Evolutionary conservation across 2,329 filamentous ascomycete genomes (phyloP), one percentile per base, ranked within the genome.

Genomic region (Anisogramma anomala): DNA sequence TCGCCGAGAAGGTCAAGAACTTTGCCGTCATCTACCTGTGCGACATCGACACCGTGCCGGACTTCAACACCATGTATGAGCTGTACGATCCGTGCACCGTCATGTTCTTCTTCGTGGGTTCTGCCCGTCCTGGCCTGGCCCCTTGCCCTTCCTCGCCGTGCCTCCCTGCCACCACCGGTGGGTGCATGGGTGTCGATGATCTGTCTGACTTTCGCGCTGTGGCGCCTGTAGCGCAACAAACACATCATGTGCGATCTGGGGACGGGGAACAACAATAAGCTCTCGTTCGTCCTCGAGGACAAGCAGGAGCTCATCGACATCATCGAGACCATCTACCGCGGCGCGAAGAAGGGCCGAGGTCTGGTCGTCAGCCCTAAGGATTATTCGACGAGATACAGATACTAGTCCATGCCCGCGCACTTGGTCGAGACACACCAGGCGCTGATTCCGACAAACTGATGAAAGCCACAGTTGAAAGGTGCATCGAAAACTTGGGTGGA

Each of bases 301-400:
- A 96, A 98, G 66, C 89, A 96, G 62, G 91, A 98, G 67, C 70
- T 98, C 55, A 94, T 98, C 55, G 91, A 98, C 64, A 98, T 98
- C 51, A 80, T 96, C 57, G 91, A 98, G 71, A 95, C 88, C 4
- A 88, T 98, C 47, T 98, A 96, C 60, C 80, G 88, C 45, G 91
- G 91, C n/a, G 91, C 91, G 23, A 96, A 94, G 73, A 98, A 98
- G 68, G 91, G 93, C 1, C 72, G 89, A 39, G 91, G 93, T 82
- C 66, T 98, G 52, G 91, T 98, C 30, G 87, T 96, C 50, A 94
- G 86, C 57, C 91, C 89, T 1, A 98, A 96, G 70, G 88, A 79
- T 58, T 69, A 64, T 50, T 81, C 76, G 26, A 83, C 79, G 2
- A 68, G 79, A 55, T 84, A 82, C 55, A 66, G 79, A 43, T 83